Base-by-base conservation (phyloP, 2,329 filamentous ascomycete genomes). In the Bertia moriformis region DNA sequence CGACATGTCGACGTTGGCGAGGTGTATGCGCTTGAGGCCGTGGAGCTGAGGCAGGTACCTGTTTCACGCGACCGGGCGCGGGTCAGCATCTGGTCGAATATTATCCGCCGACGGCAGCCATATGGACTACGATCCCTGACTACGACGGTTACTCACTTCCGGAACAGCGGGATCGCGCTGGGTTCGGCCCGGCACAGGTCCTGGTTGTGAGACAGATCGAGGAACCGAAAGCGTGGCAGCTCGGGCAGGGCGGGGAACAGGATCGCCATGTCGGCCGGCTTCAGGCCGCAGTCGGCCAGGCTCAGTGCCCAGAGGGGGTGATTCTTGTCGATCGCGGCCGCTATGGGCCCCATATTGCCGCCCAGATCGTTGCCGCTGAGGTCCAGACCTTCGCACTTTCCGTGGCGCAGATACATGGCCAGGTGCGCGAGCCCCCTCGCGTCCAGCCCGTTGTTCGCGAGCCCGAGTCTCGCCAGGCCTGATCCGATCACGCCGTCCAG, bases 181-280 rank as follows among this genome's bases (percentile, higher is more conserved):
- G 83, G 78, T 32, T 80, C 67, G 3, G 67, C 66, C 39, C 77
- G 71, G 53, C 93, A 94, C 14, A 98, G 66, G 15, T 75, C 76
- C 20, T 71, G 81, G 49, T 96, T 96, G 51, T 94, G 86, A 4
- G 86, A 93, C 24, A 98, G 65, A 54, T 96, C 91, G 42, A 98
- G 75, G 53, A 95, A 95, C 17, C 83, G 78, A 52, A 95, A 81
- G 45, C 80, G 73, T 2, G 69, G 67, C 41, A 95, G 63, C 46
- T 69, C 74, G 19, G 71, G 67, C 40, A 96, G 60, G 4, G 74
- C 74, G 3, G 86, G 85, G 38, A 96, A 69, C 12, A 96, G 65
- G 40, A 74, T 73, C 56, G 73, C 81, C 18, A 96, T 64, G 10
- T 80, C 78, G 1, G 73, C 66, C 0, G 86, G 79, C 3, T 71